A percentile compares a stretch with the other conserved stretches of the same genome.
Evolutionary conservation across 176 grass and related monocot species (phyloP).

Genomic region (Melocanna baccifera): DNA sequence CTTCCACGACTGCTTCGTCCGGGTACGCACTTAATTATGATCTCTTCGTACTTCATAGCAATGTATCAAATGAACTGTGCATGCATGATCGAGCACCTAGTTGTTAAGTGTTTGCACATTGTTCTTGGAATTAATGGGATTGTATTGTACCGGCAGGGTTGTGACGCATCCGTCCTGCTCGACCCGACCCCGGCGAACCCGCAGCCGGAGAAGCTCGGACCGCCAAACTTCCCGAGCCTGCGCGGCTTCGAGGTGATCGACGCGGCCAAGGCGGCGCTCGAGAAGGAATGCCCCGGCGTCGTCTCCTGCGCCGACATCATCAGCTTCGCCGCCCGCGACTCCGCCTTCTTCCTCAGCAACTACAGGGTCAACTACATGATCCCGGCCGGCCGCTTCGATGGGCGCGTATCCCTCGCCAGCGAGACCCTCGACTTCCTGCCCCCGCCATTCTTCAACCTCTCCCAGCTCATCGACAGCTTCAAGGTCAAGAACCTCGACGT

Average conservation of each 20-base stretch:
- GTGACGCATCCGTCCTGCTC: slow-evolving; percentile 64
- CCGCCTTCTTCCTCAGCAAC: slow-evolving; percentile 35
- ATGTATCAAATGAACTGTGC: not conserved
- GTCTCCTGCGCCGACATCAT: slow-evolving; percentile 60
- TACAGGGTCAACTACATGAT: slow-evolving; percentile 8
- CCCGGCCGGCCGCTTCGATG: slow-evolving; percentile 35
- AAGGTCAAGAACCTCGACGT: slow-evolving; percentile 14
- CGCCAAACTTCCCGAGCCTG: slow-evolving; percentile 45
- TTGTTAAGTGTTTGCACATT: too few relatives aligned
- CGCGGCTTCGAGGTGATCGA: slow-evolving; percentile 70
- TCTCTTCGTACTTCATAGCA: not conserved
- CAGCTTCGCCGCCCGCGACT: slow-evolving; percentile 52
- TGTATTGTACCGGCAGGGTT: slow-evolving; percentile 40
- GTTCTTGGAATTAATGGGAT: too few relatives aligned
- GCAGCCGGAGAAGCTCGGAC: slow-evolving; percentile 41
- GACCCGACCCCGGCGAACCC: slow-evolving; percentile 17
- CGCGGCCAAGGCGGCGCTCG: slow-evolving; percentile 34
- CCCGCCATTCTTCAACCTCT: not conserved
- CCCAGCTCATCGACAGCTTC: slow-evolving; percentile 35
- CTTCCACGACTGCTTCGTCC: slow-evolving; percentile 82
- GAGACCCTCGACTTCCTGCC: slow-evolving; percentile 34
- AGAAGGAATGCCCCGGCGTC: slow-evolving; percentile 11
- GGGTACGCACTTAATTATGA: not conserved
- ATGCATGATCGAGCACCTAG: not conserved
- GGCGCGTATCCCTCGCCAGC: slow-evolving; percentile 25